Conservation (phyloP, 768 basidiomycete genomes). For the Collybia nuda region DNA sequence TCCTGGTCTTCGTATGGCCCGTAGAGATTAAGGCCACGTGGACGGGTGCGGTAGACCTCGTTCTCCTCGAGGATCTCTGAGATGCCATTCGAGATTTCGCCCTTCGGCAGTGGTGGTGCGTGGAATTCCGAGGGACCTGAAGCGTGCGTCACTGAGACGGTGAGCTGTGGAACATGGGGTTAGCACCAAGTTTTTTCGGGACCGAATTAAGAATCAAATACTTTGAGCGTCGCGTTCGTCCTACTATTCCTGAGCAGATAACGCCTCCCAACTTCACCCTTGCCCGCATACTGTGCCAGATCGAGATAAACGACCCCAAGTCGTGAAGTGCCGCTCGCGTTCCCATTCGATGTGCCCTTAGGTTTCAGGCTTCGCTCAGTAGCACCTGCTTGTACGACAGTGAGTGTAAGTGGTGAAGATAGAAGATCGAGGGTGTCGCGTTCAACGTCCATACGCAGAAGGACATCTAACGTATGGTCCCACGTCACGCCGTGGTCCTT, state of each 20-base stretch:
- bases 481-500: constrained; percentile 66
- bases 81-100: constrained; percentile 71
- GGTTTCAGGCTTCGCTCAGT: constrained; percentile 42
- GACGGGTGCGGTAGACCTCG: constrained; percentile 51
- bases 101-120: constrained; percentile 69
- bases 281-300: constrained; percentile 71
- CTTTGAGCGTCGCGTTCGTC: constrained; percentile 78
- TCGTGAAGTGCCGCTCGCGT: constrained; percentile 29
- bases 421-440: constrained; percentile 50
- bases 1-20: constrained; percentile 36
- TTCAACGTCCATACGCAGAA: constrained; percentile 61
- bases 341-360: neutral
- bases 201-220: constrained; percentile 20
- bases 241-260: constrained; percentile 74
- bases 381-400: constrained; percentile 62
- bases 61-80: constrained; percentile 41
- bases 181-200: neutral
- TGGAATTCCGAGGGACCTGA: constrained; percentile 17
- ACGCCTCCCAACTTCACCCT: constrained; percentile 56
- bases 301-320: constrained; percentile 70
- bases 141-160: constrained; percentile 46
- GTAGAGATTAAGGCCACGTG: constrained; percentile 48
- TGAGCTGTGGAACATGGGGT: constrained; percentile 40
- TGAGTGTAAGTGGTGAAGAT: constrained; percentile 64
- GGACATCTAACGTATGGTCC: constrained; percentile 55